Evolutionary conservation across 805 yeast genomes (phyloP).

Genomic region (Barnettozyma salicaria): DNA sequence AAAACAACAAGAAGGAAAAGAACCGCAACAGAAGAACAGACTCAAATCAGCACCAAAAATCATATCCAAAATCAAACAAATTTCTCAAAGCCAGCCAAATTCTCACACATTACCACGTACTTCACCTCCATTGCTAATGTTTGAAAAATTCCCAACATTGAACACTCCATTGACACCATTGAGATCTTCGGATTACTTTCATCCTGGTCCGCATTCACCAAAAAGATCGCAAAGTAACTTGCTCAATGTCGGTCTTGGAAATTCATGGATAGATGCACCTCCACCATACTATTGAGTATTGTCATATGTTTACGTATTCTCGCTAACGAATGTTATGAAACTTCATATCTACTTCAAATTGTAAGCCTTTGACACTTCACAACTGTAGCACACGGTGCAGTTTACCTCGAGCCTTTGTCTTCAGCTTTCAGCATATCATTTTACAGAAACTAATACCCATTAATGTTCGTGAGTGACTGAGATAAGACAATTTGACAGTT

Average conservation of each 20-base stretch:
- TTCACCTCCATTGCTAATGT: conserved; percentile 10
- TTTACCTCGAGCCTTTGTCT: too few relatives aligned
- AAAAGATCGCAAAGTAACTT: conserved; percentile 23
- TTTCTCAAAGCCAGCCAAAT: not conserved
- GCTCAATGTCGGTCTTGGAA: conserved; percentile 18
- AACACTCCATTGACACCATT: conserved; percentile 17
- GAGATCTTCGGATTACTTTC: conserved; percentile 14
- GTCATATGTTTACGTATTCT: too few relatives aligned
- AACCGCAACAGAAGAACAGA: not conserved
- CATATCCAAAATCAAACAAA: not conserved
- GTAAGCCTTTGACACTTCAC: not conserved
- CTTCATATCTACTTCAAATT: not conserved
- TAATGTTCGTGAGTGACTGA: too few relatives aligned
- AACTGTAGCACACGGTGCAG: too few relatives aligned
- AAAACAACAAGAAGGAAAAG: not conserved
- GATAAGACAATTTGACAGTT: too few relatives aligned
- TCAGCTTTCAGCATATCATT: too few relatives aligned
- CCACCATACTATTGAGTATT: conserved; percentile 13
- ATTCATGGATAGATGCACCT: conserved; percentile 14
- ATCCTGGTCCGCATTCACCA: conserved; percentile 19
- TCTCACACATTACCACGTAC: not conserved
- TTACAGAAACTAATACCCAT: too few relatives aligned
- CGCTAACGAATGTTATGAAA: not conserved
- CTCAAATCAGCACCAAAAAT: not conserved
- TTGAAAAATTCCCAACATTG: conserved; percentile 16